A percentile compares a stretch with the other conserved stretches of the same genome.
These are phyloP conservation scores for Tricholoma saponaceum DNA, from an alignment of 768 basidiomycete species.

Conservation along the genomic window DNA sequence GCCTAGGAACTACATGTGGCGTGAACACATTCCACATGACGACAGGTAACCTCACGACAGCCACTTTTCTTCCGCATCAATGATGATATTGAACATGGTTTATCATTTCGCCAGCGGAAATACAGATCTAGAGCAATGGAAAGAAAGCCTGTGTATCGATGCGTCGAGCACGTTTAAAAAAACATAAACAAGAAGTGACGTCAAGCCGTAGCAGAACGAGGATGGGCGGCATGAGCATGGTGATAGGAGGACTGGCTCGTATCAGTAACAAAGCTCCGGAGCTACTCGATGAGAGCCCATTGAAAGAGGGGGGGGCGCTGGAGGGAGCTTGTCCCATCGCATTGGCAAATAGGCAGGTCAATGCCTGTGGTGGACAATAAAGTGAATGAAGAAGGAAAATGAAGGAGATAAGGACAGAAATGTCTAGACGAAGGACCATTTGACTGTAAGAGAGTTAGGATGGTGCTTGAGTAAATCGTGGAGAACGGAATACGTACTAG, in stretches of 20 bases:
- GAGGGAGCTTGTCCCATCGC: conserved; percentile 5
- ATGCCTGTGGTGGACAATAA: not conserved
- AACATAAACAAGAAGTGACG: not conserved
- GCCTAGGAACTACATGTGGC: not conserved
- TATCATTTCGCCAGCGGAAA: not conserved
- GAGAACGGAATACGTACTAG: conserved; percentile 38
- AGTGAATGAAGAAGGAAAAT: conserved; percentile 1
- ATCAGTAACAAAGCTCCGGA: conserved; percentile 11
- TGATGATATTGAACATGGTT: no score
- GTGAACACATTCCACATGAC: not conserved
- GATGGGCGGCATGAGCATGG: not conserved
- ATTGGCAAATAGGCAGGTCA: conserved; percentile 1
- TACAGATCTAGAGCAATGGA: not conserved
- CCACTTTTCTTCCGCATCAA: not conserved
- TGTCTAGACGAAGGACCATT: conserved; percentile 30
- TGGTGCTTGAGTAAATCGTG: not conserved
- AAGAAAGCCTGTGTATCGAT: not conserved
- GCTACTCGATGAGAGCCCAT: conserved; percentile 10
- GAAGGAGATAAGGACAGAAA: conserved; percentile 36
- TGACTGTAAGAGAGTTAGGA: conserved; percentile 23
- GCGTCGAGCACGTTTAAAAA: not conserved
- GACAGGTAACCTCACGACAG: not conserved
- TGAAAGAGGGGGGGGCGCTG: not conserved
- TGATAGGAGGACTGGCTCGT: conserved; percentile 15
- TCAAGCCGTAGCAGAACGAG: not conserved